A percentile compares a stretch with the other conserved stretches of the same genome.
Evolutionary conservation across 192 early-diverging fungal genomes (phyloP).

Genomic region (Dissophora ornata): DNA sequence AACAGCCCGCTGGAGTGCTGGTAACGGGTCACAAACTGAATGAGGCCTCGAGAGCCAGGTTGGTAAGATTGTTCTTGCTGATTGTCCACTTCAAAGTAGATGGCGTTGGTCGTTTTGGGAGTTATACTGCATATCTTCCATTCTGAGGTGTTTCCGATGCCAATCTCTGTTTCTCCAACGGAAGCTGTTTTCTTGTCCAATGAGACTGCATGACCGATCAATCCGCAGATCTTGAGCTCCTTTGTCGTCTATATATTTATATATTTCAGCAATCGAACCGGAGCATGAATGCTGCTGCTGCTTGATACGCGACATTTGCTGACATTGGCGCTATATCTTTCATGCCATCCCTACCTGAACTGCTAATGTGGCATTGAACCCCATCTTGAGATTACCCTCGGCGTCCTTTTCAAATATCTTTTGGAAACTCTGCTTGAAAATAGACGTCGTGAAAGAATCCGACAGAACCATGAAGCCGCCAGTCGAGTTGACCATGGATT

Average conservation of each 20-base stretch:
- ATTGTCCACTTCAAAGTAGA: constrained; percentile 98
- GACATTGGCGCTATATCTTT: not conserved
- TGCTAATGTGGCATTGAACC: constrained; percentile 97
- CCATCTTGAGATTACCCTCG: constrained; percentile 91
- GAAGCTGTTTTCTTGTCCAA: constrained; percentile 88
- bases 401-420: constrained; percentile 92
- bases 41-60: constrained; percentile 86
- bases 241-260: constrained; percentile 83
- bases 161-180: constrained; percentile 98
- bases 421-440: constrained; percentile 99
- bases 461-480: constrained; percentile 95
- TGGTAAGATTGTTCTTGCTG: constrained; percentile 84
- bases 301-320: no score
- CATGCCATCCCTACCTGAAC: no score
- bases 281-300: no score
- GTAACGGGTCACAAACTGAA: constrained; percentile 97
- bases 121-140: constrained; percentile 95
- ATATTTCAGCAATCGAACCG: no score
- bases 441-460: constrained; percentile 93
- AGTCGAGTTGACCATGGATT: constrained; percentile 85
- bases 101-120: constrained; percentile 83
- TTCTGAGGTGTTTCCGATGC: constrained; percentile 93
- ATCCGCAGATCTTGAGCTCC: constrained; percentile 94
- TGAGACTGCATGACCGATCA: constrained; percentile 96
- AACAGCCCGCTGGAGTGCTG: constrained; percentile 93